Percentiles rank a stretch among this genome's conserved stretches.
Conservation (phyloP, 2,329 filamentous ascomycete genomes). For the Septoria petroselini region DNA sequence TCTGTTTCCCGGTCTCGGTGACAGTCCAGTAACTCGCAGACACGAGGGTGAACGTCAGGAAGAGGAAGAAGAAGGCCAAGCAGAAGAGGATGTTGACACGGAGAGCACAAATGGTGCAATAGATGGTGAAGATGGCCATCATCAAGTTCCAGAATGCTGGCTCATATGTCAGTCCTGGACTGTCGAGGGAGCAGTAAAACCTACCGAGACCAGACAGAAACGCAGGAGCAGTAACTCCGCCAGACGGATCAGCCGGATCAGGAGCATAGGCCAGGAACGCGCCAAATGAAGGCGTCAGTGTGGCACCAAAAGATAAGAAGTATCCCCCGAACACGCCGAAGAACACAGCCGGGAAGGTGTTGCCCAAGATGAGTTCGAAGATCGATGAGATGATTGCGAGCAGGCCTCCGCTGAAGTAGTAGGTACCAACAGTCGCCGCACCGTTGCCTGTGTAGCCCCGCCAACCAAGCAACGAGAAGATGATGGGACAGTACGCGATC, state of each 20-base stretch:
- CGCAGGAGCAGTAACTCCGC: conserved; percentile 12
- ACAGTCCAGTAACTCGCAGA: conserved; percentile 20
- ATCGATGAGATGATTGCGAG: conserved; percentile 36
- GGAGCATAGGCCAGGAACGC: conserved; percentile 23
- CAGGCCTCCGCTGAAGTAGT: conserved; percentile 39
- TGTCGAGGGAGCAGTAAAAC: background rate
- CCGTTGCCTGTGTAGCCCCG: conserved; percentile 20
- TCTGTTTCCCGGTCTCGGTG: conserved; percentile 13
- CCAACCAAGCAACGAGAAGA: conserved; percentile 27
- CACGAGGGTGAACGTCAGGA: conserved; percentile 22
- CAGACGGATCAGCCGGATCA: conserved; percentile 10
- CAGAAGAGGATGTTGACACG: conserved; percentile 22
- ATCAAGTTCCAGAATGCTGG: conserved; percentile 25
- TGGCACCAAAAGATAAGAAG: conserved; percentile 24
- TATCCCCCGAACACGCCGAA: conserved; percentile 30
- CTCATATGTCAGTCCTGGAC: background rate
- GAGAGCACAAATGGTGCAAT: conserved; percentile 25
- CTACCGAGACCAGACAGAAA: conserved; percentile 24
- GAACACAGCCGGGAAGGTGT: conserved; percentile 32
- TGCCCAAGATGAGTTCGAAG: conserved; percentile 39
- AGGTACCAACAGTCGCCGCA: conserved; percentile 32
- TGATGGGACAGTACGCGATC: conserved; percentile 22
- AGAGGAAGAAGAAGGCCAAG: conserved; percentile 24
- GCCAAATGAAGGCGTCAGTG: conserved; percentile 20
- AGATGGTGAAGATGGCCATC: conserved; percentile 25